Percentiles rank a stretch among this genome's conserved stretches.
Evolutionary conservation across 139 green algal species (phyloP).

Genomic region (Micractinium conductrix): DNA sequence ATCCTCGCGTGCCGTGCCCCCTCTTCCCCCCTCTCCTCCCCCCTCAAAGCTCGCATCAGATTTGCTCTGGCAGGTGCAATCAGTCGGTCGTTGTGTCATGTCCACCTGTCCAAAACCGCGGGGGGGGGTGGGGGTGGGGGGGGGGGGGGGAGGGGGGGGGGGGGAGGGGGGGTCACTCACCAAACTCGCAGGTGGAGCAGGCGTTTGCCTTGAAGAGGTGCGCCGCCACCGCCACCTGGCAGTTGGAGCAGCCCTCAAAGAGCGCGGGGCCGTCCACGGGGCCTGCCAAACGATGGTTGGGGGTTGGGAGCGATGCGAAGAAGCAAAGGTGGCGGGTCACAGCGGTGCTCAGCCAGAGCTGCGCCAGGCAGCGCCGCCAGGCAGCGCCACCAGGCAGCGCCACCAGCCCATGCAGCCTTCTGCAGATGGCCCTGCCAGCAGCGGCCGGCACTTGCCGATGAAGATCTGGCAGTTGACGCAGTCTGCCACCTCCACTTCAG

Average conservation of each 20-base stretch:
- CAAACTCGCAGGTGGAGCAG: conserved; percentile 55
- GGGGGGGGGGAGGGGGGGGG: too few relatives aligned
- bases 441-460: conserved; percentile 43
- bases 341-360: neutral
- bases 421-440: too few relatives aligned
- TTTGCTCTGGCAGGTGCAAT: too few relatives aligned
- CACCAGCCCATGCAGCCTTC: too few relatives aligned
- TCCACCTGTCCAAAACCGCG: too few relatives aligned
- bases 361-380: neutral
- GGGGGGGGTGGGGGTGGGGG: too few relatives aligned
- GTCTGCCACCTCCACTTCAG: conserved; percentile 58
- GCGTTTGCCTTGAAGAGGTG: conserved; percentile 60
- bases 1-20: too few relatives aligned
- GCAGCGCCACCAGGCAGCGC: neutral
- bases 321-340: neutral
- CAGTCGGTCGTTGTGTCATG: too few relatives aligned
- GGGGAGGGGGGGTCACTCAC: conserved; percentile 30
- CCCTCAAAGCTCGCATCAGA: too few relatives aligned
- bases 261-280: conserved; percentile 63
- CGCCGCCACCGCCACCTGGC: conserved; percentile 51
- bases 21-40: too few relatives aligned
- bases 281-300: conserved; percentile 42
- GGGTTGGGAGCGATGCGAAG: neutral
- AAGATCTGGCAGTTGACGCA: conserved; percentile 67
- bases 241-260: conserved; percentile 49